phyloP scores from a whole-genome alignment of 441 rosid genomes.

The Raphanus hybrid region DNA sequence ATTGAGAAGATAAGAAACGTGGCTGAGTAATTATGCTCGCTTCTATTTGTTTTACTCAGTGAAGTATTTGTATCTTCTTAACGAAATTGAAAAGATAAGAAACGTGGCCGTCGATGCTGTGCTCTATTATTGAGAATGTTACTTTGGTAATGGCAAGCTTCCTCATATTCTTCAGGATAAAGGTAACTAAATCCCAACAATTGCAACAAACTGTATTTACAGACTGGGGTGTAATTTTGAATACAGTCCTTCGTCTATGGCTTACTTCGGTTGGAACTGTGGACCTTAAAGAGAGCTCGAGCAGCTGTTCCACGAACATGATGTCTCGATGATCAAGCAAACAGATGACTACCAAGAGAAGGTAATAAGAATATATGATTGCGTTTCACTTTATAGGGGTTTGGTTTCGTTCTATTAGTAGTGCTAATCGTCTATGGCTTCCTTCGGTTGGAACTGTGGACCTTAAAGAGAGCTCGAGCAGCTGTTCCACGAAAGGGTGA shows the following conservation, averaged over 20 bases:
- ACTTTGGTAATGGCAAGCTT: background rate
- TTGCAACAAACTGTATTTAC: background rate
- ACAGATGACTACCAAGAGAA: too few species aligned
- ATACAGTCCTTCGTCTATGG: background rate
- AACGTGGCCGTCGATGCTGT: background rate
- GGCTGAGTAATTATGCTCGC: background rate
- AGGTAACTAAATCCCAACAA: background rate
- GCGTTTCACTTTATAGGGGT: too few species aligned
- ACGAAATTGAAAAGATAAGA: too few species aligned
- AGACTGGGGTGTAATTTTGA: background rate
- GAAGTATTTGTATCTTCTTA: too few species aligned
- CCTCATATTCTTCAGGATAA: background rate
- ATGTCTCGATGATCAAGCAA: too few species aligned
- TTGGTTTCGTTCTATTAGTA: too few species aligned
- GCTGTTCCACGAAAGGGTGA: background rate
- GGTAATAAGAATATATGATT: too few species aligned
- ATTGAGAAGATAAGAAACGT: background rate
- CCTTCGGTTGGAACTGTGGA: too few species aligned
- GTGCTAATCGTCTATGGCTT: too few species aligned
- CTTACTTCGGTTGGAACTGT: background rate
- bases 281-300: background rate
- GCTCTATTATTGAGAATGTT: background rate
- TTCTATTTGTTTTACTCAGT: too few species aligned
- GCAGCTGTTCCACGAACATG: too few species aligned
- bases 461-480: too few species aligned